Evolutionary conservation across 2,329 filamentous ascomycete genomes (phyloP).

Genomic region (Graphilbum ipis-grandicollis): DNA sequence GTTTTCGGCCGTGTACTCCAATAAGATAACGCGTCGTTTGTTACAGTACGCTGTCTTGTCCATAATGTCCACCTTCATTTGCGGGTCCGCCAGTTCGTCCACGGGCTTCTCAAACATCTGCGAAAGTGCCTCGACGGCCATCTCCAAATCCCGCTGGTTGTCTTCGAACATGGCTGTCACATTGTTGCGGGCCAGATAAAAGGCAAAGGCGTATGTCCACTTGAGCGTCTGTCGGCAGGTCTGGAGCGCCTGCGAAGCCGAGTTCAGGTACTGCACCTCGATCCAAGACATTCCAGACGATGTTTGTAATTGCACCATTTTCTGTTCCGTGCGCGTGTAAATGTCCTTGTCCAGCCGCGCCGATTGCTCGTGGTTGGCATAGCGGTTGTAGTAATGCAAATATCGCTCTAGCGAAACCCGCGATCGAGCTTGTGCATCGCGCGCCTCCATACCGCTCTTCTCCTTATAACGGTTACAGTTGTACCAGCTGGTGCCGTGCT

Average conservation of each 20-base stretch:
- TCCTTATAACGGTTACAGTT: conserved; percentile 97
- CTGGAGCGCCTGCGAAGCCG: conserved; percentile 82
- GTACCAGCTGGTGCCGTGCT: conserved; percentile 98
- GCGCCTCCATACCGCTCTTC: conserved; percentile 78
- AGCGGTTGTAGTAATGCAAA: conserved; percentile 96
- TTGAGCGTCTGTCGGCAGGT: conserved; percentile 96
- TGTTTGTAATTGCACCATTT: conserved; percentile 92
- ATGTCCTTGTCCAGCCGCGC: conserved; percentile 94
- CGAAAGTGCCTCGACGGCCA: conserved; percentile 92
- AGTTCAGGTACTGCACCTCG: conserved; percentile 91
- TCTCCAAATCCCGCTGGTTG: conserved; percentile 93
- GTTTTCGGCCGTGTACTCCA: conserved; percentile 87
- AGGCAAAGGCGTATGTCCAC: conserved; percentile 98
- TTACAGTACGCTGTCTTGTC: conserved; percentile 97
- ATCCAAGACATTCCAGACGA: conserved; percentile 97
- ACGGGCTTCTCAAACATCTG: conserved; percentile 99
- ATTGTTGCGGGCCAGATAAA: conserved; percentile 92
- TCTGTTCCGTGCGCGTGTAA: conserved; percentile 91
- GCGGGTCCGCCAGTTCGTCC: conserved; percentile 65
- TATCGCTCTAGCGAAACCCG: conserved; percentile 89
- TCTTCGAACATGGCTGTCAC: conserved; percentile 95
- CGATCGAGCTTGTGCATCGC: conserved; percentile 82
- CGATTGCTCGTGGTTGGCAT: conserved; percentile 96
- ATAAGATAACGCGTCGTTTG: conserved; percentile 71
- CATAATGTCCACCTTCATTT: conserved; percentile 94